phyloP scores from a whole-genome alignment of 2,329 filamentous ascomycete genomes.

The Ophiostoma perfectum region DNA sequence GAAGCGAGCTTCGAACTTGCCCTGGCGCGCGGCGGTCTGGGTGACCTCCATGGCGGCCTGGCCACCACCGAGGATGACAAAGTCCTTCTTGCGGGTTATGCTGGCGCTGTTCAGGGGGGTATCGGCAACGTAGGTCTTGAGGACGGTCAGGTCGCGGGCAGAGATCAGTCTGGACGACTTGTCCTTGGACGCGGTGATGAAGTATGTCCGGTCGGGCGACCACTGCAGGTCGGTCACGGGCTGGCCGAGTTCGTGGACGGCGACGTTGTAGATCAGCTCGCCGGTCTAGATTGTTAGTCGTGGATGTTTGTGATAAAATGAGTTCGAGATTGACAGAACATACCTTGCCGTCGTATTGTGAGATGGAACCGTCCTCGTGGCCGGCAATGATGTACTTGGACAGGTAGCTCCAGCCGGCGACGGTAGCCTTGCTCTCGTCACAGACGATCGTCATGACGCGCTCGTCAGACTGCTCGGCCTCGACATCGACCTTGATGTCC shows the following conservation, averaged over 20 bases:
- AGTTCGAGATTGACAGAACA: constrained; percentile 11
- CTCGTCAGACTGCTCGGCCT: constrained; percentile 80
- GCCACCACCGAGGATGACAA: constrained; percentile 94
- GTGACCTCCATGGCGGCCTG: constrained; percentile 99
- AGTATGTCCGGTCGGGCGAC: constrained; percentile 89
- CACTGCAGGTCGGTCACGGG: constrained; percentile 92
- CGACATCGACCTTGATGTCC: constrained; percentile 77
- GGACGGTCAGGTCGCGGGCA: constrained; percentile 76
- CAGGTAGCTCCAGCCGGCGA: constrained; percentile 93
- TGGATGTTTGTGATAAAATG: background rate
- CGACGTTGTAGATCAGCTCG: constrained; percentile 89
- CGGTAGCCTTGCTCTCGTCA: constrained; percentile 93
- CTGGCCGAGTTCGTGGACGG: constrained; percentile 82
- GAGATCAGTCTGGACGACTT: constrained; percentile 93
- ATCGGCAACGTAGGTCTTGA: constrained; percentile 89
- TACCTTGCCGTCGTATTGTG: constrained; percentile 77
- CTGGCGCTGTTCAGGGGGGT: constrained; percentile 94
- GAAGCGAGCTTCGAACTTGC: constrained; percentile 98
- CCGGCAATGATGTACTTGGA: constrained; percentile 95
- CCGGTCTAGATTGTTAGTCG: constrained; percentile 58
- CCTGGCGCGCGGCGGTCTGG: constrained; percentile 85
- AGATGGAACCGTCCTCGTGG: constrained; percentile 92
- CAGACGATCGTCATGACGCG: constrained; percentile 81
- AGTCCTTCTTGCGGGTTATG: constrained; percentile 94
- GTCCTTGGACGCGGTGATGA: constrained; percentile 97